Conservation (phyloP, 106 monocot genomes). For the Triglochin maritima region DNA sequence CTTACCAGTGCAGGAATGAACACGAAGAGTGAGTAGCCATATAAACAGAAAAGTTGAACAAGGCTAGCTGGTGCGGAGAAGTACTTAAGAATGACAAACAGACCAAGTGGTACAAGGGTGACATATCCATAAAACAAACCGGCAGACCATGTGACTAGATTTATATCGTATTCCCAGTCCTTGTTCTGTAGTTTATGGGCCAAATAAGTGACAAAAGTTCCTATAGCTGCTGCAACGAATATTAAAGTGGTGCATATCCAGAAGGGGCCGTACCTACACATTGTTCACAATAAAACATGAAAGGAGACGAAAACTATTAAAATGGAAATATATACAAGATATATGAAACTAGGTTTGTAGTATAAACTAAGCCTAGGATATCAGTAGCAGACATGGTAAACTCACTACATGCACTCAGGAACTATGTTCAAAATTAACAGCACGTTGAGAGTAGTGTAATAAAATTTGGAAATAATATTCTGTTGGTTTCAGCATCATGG, state of each 20-base stretch:
- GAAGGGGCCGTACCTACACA: constrained; percentile 78
- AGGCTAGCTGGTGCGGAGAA: constrained; percentile 84
- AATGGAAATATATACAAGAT: not conserved
- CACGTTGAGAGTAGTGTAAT: too few relatives aligned
- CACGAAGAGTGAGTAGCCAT: constrained; percentile 81
- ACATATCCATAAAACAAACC: constrained; percentile 93
- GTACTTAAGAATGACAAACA: constrained; percentile 80
- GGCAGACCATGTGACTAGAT: constrained; percentile 85
- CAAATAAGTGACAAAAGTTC: constrained; percentile 81
- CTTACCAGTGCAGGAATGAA: constrained; percentile 93
- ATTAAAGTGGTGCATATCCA: constrained; percentile 97
- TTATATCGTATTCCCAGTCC: constrained; percentile 92
- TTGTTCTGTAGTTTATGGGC: constrained; percentile 85
- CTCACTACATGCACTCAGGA: too few relatives aligned
- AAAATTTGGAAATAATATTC: too few relatives aligned
- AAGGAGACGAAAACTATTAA: not conserved
- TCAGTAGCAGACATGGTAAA: not conserved
- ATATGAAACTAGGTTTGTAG: not conserved
- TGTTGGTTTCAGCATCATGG: too few relatives aligned
- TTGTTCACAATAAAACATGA: not conserved
- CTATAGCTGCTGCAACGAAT: constrained; percentile 85
- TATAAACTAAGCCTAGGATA: not conserved
- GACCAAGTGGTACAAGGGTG: constrained; percentile 57
- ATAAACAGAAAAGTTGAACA: constrained; percentile 77
- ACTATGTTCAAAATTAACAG: too few relatives aligned